Conservation (phyloP, 2,329 filamentous ascomycete genomes). For the Penicillium sclerotiorum region DNA sequence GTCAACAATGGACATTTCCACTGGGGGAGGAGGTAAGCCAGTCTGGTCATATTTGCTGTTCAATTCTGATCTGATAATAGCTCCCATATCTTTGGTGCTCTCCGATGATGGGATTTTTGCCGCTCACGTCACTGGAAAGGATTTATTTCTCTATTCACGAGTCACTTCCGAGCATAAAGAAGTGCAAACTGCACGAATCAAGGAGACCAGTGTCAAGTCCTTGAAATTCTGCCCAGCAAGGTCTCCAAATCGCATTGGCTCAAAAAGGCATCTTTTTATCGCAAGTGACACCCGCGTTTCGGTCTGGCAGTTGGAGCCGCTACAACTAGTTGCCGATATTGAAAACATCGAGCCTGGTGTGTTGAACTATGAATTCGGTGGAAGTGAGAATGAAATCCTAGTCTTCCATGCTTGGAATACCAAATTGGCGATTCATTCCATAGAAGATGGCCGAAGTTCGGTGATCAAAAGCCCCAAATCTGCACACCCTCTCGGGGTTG, state of each 20-base stretch:
- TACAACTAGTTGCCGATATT: slow-evolving; percentile 44
- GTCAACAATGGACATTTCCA: slow-evolving; percentile 33
- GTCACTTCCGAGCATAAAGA: slow-evolving; percentile 33
- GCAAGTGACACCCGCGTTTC: slow-evolving; percentile 38
- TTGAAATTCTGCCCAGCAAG: slow-evolving; percentile 32
- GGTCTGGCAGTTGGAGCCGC: slow-evolving; percentile 40
- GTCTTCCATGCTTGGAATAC: slow-evolving; percentile 45
- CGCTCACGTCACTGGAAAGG: slow-evolving; percentile 34
- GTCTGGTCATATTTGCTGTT: background rate
- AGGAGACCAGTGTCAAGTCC: slow-evolving; percentile 34
- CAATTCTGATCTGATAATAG: slow-evolving; percentile 4
- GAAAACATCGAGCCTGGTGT: slow-evolving; percentile 40
- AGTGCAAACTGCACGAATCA: slow-evolving; percentile 34
- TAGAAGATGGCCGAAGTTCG: slow-evolving; percentile 38
- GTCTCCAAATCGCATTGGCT: slow-evolving; percentile 10
- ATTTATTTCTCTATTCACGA: slow-evolving; percentile 36
- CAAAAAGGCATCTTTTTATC: slow-evolving; percentile 36
- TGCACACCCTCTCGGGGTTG: slow-evolving; percentile 38
- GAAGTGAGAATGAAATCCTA: slow-evolving; percentile 39
- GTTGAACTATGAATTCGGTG: slow-evolving; percentile 43
- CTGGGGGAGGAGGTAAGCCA: slow-evolving; percentile 27
- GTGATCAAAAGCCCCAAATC: slow-evolving; percentile 46
- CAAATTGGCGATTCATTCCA: slow-evolving; percentile 39
- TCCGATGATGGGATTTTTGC: slow-evolving; percentile 36
- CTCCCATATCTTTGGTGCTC: slow-evolving; percentile 23